Percentiles rank a stretch among this genome's conserved stretches.
phyloP scores from a whole-genome alignment of 768 basidiomycete genomes.

The Pleurotus salmoneostramineus region DNA sequence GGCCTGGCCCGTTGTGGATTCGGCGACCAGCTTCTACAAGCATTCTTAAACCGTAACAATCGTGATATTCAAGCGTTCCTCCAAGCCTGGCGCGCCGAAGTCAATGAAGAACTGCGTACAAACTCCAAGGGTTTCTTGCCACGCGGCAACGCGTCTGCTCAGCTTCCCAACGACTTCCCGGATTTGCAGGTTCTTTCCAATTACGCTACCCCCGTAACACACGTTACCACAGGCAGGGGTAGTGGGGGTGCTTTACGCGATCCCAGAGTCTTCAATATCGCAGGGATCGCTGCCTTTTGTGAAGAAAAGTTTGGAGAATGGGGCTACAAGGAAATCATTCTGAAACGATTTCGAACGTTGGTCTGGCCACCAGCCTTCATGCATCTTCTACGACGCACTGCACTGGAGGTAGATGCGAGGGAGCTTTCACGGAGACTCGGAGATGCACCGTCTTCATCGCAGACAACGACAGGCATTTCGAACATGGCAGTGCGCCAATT shows the following conservation, averaged over 20 bases:
- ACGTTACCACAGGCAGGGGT: constrained; percentile 27
- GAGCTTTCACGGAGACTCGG: constrained; percentile 18
- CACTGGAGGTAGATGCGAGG: constrained; percentile 36
- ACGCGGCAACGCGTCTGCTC: not conserved
- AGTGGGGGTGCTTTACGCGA: constrained; percentile 17
- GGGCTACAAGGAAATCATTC: constrained; percentile 59
- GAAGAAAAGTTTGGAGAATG: constrained; percentile 68
- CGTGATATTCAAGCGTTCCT: not conserved
- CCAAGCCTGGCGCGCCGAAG: not conserved
- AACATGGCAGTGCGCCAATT: constrained; percentile 15
- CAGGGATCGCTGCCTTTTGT: constrained; percentile 54
- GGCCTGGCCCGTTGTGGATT: constrained; percentile 57
- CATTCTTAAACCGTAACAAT: constrained; percentile 19
- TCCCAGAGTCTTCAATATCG: constrained; percentile 26
- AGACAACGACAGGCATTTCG: constrained; percentile 16
- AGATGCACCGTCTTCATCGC: constrained; percentile 11
- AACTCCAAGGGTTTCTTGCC: constrained; percentile 4
- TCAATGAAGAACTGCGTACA: not conserved
- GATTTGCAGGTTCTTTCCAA: constrained; percentile 45
- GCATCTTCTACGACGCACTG: constrained; percentile 48
- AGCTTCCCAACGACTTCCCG: constrained; percentile 45
- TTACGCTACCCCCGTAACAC: constrained; percentile 55
- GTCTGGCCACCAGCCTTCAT: constrained; percentile 61
- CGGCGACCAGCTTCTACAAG: constrained; percentile 45
- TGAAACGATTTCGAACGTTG: constrained; percentile 61